phyloP scores from a whole-genome alignment of 1,284 basidiomycete species.

The Puccinia novopanici region DNA sequence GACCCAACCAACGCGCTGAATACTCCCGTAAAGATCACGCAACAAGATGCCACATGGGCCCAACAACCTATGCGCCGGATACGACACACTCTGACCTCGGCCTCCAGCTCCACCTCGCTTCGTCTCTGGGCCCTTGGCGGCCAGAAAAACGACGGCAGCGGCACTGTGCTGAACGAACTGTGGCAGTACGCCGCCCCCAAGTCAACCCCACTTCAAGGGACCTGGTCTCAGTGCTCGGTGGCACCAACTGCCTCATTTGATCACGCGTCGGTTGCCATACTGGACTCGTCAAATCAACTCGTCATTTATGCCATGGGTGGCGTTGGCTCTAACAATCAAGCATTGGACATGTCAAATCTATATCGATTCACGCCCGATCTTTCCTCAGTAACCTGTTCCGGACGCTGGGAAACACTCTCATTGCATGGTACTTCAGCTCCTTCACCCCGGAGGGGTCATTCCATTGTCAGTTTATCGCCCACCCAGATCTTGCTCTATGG shows the following conservation, averaged over 20 bases:
- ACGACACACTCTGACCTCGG: slow-evolving; percentile 32
- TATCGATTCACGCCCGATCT: slow-evolving; percentile 43
- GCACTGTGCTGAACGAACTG: slow-evolving; percentile 30
- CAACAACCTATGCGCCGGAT: slow-evolving; percentile 42
- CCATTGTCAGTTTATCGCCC: slow-evolving; percentile 35
- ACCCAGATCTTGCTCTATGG: slow-evolving; percentile 44
- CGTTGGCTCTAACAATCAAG: not conserved
- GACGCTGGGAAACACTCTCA: slow-evolving; percentile 25
- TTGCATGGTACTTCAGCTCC: slow-evolving; percentile 6
- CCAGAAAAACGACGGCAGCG: slow-evolving; percentile 39
- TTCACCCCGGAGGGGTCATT: slow-evolving; percentile 20
- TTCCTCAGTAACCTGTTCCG: not conserved
- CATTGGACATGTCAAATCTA: slow-evolving; percentile 10
- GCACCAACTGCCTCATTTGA: slow-evolving; percentile 25
- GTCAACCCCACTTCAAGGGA: slow-evolving; percentile 15
- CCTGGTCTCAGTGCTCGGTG: slow-evolving; percentile 29
- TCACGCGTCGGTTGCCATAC: slow-evolving; percentile 32
- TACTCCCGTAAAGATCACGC: slow-evolving; percentile 10
- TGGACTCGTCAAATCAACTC: slow-evolving; percentile 32
- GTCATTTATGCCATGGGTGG: slow-evolving; percentile 39
- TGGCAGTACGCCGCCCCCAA: slow-evolving; percentile 42
- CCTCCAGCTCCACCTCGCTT: slow-evolving; percentile 24
- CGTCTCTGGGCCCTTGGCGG: slow-evolving; percentile 39
- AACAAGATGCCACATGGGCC: slow-evolving; percentile 24
- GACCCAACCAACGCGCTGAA: not conserved